Evolutionary conservation across 805 yeast genomes (phyloP), one percentile per base, ranked within the genome.

Genomic region (Sugiyamaella mastotermitis): DNA sequence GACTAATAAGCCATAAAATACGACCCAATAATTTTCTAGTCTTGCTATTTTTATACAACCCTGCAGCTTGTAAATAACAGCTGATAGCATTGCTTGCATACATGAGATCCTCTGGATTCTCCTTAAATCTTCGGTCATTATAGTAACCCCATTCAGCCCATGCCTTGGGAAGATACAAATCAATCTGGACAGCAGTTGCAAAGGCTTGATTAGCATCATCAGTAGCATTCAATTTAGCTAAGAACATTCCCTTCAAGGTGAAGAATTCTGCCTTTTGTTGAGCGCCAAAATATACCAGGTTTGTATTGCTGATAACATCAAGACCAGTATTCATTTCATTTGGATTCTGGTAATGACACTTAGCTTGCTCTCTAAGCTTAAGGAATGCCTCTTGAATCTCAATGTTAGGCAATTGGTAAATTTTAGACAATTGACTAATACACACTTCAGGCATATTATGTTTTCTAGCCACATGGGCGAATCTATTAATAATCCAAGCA

Each of bases 131-230:
- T 20, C 80, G 75, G 51, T 92, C 98, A 56, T 88, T 88, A 65
- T 86, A 92, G 57, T 80, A 78, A 44, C 98, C 99, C 99, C 99
- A 92, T 58, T 94, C 97, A 3, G 97, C 97, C 99, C 99, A 92
- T 0, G 98, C 97, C 58, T 92, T 90, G 1, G 97, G 95, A 33
- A 92, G 62, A 52, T 88, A 86, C 50, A 90, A 72, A 55, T 94
- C 98, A 41, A 92, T 79, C 60, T 92, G 97, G 14, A 92, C 97
- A 1, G 98, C 96, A 2, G 97, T 85, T 1, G 97, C 95, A 66
- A 92, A 92, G 0, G 96, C 96, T 57, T 92, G 95, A 56, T 92
- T 88, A 10, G 99, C 97, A 52, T 90, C 97, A 43, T 90, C 97
- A 47, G 79, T 78, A 31, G 85, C 90, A 49, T 85, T 80, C 50